These are phyloP conservation scores for Vaccinium darrowii DNA, from an alignment of 148 eudicot genomes.

Conservation along the genomic window DNA sequence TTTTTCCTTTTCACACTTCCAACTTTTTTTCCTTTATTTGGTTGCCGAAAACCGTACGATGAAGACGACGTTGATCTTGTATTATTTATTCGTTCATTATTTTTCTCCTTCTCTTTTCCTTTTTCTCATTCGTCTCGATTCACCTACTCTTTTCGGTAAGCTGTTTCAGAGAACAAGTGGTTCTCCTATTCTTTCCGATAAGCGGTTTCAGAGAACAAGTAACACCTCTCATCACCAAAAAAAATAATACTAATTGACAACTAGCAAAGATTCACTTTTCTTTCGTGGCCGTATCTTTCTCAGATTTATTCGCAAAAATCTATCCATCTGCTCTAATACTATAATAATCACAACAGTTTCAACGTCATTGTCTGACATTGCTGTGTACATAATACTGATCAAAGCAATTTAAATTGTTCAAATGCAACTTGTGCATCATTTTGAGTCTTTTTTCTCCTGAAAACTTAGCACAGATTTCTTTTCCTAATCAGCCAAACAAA, in stretches of 20 bases:
- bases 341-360: not conserved
- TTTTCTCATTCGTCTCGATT: not conserved
- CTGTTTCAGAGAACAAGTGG: too few relatives aligned
- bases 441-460: not conserved
- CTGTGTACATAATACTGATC: not conserved
- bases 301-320: not conserved
- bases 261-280: not conserved
- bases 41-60: not conserved
- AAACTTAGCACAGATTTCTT: not conserved
- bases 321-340: not conserved
- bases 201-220: not conserved
- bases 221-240: not conserved
- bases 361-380: not conserved
- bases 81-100: not conserved
- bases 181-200: not conserved
- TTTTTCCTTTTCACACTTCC: too few relatives aligned
- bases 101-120: not conserved
- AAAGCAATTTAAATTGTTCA: not conserved
- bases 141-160: not conserved
- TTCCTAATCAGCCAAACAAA: too few relatives aligned
- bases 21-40: not conserved
- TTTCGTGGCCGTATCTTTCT: not conserved
- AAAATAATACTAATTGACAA: not conserved
- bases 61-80: not conserved
- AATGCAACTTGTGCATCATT: not conserved